Conservation (phyloP, 2,329 filamentous ascomycete species). For the Botryosphaeria dothidea region DNA sequence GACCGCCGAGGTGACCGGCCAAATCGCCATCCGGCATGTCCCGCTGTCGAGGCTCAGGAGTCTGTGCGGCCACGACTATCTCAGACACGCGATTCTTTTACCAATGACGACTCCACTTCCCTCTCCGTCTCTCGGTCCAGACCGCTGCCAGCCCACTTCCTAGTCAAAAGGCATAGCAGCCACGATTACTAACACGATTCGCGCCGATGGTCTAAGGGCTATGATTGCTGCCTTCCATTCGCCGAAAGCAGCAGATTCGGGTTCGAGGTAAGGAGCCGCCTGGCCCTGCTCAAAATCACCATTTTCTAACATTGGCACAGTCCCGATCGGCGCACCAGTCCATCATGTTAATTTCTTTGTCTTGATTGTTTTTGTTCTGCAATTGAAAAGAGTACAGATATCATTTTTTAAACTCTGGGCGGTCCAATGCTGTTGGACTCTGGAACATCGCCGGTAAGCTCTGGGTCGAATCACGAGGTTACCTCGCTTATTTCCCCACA, state of each 20-base stretch:
- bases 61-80: constrained; percentile 1
- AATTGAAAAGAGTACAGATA: too few species aligned
- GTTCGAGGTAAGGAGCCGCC: background rate
- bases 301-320: background rate
- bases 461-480: too few species aligned
- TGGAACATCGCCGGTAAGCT: too few species aligned
- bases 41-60: background rate
- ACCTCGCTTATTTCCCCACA: too few species aligned
- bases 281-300: too few species aligned
- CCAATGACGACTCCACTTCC: background rate
- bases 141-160: background rate
- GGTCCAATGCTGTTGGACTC: too few species aligned
- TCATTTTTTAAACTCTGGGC: too few species aligned
- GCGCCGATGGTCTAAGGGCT: background rate
- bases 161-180: background rate
- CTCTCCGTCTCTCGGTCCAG: background rate
- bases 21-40: too few species aligned
- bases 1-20: too few species aligned
- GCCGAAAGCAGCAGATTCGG: background rate
- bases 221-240: constrained; percentile 2
- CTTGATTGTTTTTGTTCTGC: background rate
- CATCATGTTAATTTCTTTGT: background rate
- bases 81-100: background rate
- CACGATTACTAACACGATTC: background rate
- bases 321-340: background rate